Conservation (phyloP, 2,329 filamentous ascomycete genomes). For the Cladosporium phlei region DNA sequence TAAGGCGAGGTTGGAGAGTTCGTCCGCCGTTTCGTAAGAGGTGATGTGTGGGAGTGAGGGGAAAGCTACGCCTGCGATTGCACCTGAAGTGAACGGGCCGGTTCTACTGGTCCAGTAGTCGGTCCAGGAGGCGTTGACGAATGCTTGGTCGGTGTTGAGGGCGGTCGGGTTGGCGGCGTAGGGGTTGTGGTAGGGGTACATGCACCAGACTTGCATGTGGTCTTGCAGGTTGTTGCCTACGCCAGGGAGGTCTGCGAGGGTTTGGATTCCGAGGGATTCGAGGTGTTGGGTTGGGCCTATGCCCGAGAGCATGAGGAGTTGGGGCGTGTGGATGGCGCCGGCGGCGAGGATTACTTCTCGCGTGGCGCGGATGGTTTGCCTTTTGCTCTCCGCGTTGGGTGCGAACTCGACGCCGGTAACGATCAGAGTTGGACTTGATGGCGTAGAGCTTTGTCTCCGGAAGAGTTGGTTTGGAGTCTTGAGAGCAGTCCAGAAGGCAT, state of each 20-base stretch:
- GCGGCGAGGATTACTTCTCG: constrained; percentile 29
- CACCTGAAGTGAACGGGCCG: constrained; percentile 26
- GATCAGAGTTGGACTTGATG: constrained; percentile 3
- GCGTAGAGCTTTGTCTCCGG: not conserved
- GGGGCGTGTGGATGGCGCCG: constrained; percentile 28
- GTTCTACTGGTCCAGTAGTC: constrained; percentile 26
- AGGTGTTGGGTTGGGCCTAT: constrained; percentile 54
- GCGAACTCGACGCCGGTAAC: constrained; percentile 25
- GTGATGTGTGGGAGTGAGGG: constrained; percentile 23
- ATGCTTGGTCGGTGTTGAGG: constrained; percentile 23
- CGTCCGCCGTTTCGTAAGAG: constrained; percentile 15
- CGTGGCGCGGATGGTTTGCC: constrained; percentile 22
- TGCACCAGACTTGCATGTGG: constrained; percentile 37
- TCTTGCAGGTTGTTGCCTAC: constrained; percentile 63
- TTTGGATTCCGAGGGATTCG: constrained; percentile 40
- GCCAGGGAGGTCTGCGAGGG: constrained; percentile 54
- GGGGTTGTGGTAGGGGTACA: constrained; percentile 22
- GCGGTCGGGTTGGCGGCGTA: constrained; percentile 17
- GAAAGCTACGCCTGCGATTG: constrained; percentile 28
- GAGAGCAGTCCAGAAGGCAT: not conserved
- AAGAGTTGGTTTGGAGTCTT: not conserved
- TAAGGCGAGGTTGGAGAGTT: constrained; percentile 14
- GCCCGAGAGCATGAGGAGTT: constrained; percentile 41
- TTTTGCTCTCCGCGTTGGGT: constrained; percentile 15
- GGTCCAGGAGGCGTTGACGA: constrained; percentile 22